Conservation (phyloP, 2,329 filamentous ascomycete species). For the Penicillium hordei region DNA sequence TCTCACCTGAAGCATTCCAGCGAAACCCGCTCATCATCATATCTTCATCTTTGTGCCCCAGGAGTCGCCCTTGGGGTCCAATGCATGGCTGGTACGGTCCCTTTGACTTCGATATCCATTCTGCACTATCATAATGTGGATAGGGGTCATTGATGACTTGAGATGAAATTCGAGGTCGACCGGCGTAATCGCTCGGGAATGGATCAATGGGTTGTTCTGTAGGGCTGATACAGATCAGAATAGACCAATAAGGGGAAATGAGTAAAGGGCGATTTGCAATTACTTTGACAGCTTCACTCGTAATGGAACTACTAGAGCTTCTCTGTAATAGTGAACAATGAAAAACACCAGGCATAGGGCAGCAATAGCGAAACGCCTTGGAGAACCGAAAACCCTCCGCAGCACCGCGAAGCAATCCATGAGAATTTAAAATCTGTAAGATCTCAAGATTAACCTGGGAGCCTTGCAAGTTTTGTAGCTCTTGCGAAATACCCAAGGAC, state of each 20-base stretch:
- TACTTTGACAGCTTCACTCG: not conserved
- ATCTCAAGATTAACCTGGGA: not conserved
- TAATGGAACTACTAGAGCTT: conserved; percentile 2
- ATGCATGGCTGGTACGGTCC: conserved; percentile 6
- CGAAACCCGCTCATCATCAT: conserved; percentile 11
- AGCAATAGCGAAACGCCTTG: conserved; percentile 1
- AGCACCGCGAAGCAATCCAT: not conserved
- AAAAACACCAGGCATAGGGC: not conserved
- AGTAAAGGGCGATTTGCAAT: not conserved
- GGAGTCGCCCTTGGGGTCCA: conserved; percentile 4
- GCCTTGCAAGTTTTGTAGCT: not conserved
- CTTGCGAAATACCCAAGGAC: not conserved
- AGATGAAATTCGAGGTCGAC: not conserved
- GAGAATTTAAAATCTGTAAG: not conserved
- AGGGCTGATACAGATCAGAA: conserved; percentile 8
- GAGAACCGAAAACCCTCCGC: not conserved
- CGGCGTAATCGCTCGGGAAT: conserved; percentile 5
- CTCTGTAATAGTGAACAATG: conserved; percentile 1
- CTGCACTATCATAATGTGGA: conserved; percentile 7
- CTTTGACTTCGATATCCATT: conserved; percentile 4
- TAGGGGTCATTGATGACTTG: conserved; percentile 13
- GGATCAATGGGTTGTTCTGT: not conserved
- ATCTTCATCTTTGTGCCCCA: conserved; percentile 7
- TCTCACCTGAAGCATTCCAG: conserved; percentile 10
- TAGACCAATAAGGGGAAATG: not conserved